Evolutionary conservation across 23 red algal genomes (phyloP).

Genomic region (Porphyridium purpureum): DNA sequence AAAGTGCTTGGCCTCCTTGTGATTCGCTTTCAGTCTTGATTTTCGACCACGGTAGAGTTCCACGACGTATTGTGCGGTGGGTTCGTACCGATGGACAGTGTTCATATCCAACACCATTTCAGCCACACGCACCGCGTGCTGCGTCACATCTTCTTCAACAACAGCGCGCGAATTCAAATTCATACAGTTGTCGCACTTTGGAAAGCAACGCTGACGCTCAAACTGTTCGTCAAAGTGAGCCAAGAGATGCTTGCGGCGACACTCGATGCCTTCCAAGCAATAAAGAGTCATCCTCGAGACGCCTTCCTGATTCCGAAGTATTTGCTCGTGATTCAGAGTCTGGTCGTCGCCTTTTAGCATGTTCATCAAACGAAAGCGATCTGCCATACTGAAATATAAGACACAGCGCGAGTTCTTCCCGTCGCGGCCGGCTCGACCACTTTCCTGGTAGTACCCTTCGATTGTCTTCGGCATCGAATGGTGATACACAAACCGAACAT

Average conservation of each 20-base stretch:
- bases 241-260: constrained; percentile 53
- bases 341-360: constrained; percentile 77
- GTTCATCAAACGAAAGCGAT: constrained; percentile 54
- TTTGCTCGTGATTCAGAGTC: constrained; percentile 35
- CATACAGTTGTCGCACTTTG: constrained; percentile 86
- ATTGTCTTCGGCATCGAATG: constrained; percentile 88
- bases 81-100: not conserved
- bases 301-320: constrained; percentile 59
- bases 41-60: constrained; percentile 7
- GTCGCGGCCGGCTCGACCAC: constrained; percentile 85
- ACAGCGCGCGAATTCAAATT: constrained; percentile 18
- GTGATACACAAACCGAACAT: constrained; percentile 96
- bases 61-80: constrained; percentile 5
- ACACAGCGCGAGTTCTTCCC: constrained; percentile 38
- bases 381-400: constrained; percentile 63
- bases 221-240: constrained; percentile 91
- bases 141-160: constrained; percentile 12
- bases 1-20: constrained; percentile 1
- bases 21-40: constrained; percentile 3
- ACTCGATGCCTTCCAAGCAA: constrained; percentile 77
- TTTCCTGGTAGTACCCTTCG: constrained; percentile 98
- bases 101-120: not conserved
- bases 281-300: constrained; percentile 67
- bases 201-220: constrained; percentile 39
- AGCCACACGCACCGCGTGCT: constrained; percentile 11